phyloP scores from a whole-genome alignment of 176 grass and related monocot genomes.

The Carex myosuroides region DNA sequence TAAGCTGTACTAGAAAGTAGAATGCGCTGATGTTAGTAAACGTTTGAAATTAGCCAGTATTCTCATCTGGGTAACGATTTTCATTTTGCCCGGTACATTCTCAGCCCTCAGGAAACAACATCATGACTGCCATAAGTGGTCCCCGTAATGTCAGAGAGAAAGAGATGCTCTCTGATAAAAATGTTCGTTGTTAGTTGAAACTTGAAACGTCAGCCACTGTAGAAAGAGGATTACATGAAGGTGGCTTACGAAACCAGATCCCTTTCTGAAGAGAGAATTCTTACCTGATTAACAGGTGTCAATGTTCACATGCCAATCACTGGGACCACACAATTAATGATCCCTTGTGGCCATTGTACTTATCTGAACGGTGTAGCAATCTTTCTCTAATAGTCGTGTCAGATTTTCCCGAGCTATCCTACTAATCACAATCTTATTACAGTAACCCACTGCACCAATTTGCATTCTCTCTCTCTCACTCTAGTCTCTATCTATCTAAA shows the following conservation, averaged over 20 bases:
- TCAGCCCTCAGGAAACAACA: constrained; percentile 7
- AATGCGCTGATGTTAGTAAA: background rate
- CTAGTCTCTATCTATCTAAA: background rate
- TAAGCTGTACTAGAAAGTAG: background rate
- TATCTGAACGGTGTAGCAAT: background rate
- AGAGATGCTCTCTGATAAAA: background rate
- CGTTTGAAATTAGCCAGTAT: background rate
- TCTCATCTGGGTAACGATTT: background rate
- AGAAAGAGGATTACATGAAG: constrained; percentile 15
- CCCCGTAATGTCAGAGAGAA: constrained; percentile 21
- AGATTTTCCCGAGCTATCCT: background rate
- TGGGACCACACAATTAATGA: background rate
- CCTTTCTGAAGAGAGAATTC: constrained; percentile 10
- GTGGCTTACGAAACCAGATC: background rate
- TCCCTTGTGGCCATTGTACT: background rate
- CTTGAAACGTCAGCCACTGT: constrained; percentile 27
- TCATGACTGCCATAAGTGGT: background rate
- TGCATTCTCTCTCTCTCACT: background rate
- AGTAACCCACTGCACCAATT: background rate
- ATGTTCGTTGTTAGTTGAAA: constrained; percentile 26
- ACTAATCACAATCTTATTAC: background rate
- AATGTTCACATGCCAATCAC: constrained; percentile 14
- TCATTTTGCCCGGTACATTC: background rate
- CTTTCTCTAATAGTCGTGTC: background rate
- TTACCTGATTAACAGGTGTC: constrained; percentile 15